Evolutionary conservation across 495 filamentous ascomycete species (phyloP).

Genomic region (Ascobolus immersus): DNA sequence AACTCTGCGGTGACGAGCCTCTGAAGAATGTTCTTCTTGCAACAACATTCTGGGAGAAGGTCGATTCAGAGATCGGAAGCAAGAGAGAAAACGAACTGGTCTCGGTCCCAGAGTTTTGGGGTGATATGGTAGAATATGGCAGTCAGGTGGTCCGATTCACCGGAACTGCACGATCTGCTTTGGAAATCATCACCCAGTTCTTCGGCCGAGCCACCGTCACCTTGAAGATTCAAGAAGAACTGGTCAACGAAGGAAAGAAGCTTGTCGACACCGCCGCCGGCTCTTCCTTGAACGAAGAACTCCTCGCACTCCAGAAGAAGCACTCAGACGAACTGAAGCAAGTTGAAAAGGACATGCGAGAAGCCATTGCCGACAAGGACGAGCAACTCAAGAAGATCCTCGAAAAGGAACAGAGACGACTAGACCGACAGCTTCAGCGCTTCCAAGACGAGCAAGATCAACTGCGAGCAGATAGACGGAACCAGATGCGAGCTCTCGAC

Average conservation of each 20-base stretch:
- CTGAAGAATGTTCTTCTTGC: slow-evolving; percentile 20
- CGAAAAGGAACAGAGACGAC: no score
- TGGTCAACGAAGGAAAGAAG: slow-evolving; percentile 15
- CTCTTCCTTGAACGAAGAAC: neutral
- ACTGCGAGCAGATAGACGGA: no score
- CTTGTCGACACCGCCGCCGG: slow-evolving; percentile 19
- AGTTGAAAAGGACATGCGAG: slow-evolving; percentile 1
- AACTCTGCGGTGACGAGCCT: slow-evolving; percentile 19
- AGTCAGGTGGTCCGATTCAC: slow-evolving; percentile 12
- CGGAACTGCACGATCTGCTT: slow-evolving; percentile 16
- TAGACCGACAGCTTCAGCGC: no score
- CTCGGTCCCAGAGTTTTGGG: slow-evolving; percentile 20
- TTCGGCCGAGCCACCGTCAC: slow-evolving; percentile 6
- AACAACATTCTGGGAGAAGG: slow-evolving; percentile 23
- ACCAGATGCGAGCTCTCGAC: no score
- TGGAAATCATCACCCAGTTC: slow-evolving; percentile 11
- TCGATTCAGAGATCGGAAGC: slow-evolving; percentile 9
- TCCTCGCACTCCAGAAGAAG: neutral
- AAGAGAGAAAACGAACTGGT: slow-evolving; percentile 18
- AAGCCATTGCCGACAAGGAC: no score
- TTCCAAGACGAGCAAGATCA: no score
- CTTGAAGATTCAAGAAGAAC: slow-evolving; percentile 20
- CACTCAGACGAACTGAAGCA: no score
- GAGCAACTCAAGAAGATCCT: no score
- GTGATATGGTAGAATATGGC: slow-evolving; percentile 14